Evolutionary conservation across 768 basidiomycete genomes (phyloP).

Genomic region (Coprinopsis sp.): DNA sequence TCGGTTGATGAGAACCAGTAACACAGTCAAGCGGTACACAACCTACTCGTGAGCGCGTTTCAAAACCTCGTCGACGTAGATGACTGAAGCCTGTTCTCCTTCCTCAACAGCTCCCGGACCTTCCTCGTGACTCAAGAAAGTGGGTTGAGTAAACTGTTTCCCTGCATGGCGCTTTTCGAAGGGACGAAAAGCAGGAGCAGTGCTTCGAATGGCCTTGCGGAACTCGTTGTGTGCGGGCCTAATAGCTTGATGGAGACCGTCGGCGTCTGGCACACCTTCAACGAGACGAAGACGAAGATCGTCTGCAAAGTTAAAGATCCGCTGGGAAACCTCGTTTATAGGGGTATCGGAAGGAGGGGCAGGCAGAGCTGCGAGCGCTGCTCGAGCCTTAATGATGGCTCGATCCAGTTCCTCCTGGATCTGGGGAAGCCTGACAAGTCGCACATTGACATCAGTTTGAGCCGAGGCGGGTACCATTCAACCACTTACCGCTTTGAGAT

Average conservation of each 20-base stretch:
- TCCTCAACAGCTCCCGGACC: slow-evolving; percentile 19
- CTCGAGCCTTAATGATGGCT: slow-evolving; percentile 36
- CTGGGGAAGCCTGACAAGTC: slow-evolving; percentile 51
- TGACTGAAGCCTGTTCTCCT: slow-evolving; percentile 9
- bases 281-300: slow-evolving; percentile 39
- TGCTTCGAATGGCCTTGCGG: slow-evolving; percentile 40
- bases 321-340: slow-evolving; percentile 47
- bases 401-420: slow-evolving; percentile 55
- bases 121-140: slow-evolving; percentile 19
- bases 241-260: slow-evolving; percentile 55
- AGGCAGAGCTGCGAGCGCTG: slow-evolving; percentile 32
- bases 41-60: slow-evolving; percentile 16
- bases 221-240: slow-evolving; percentile 46
- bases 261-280: slow-evolving; percentile 47
- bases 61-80: slow-evolving; percentile 24
- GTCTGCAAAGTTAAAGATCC: slow-evolving; percentile 42
- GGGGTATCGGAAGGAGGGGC: slow-evolving; percentile 53
- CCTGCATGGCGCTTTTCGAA: slow-evolving; percentile 24
- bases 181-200: slow-evolving; percentile 57
- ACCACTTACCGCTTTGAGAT: slow-evolving; percentile 52
- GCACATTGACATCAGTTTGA: slow-evolving; percentile 40
- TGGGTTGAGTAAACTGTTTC: slow-evolving; percentile 11
- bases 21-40: neutral
- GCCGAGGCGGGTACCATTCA: slow-evolving; percentile 30
- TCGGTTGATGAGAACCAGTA: neutral